Conservation (phyloP, 129 eudicot species). For the Chrysanthemum seticuspe region DNA sequence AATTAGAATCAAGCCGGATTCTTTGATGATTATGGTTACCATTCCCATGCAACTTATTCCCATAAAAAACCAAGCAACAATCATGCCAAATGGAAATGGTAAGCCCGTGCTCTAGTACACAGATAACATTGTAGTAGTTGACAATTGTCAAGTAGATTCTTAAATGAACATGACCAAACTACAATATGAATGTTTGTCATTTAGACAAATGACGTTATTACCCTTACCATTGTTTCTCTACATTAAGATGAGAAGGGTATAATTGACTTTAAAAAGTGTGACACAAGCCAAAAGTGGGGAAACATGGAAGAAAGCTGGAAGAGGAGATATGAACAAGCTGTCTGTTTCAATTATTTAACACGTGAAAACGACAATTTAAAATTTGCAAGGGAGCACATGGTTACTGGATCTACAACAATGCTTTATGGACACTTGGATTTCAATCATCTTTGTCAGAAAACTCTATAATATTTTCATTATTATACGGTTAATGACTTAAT, state of each 20-base stretch:
- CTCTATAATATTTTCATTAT: not conserved
- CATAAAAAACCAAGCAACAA: not conserved
- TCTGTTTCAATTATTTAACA: conserved; percentile 26
- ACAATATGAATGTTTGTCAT: conserved; percentile 13
- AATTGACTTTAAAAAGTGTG: conserved; percentile 14
- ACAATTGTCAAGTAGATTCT: conserved; percentile 14
- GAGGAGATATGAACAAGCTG: conserved; percentile 31
- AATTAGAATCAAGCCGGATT: not conserved
- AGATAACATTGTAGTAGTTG: conserved; percentile 22
- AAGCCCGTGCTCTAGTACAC: conserved; percentile 5
- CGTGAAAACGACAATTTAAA: conserved; percentile 34
- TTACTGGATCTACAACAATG: conserved; percentile 24
- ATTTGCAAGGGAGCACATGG: conserved; percentile 29
- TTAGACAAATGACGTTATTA: conserved; percentile 18
- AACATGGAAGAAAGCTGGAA: conserved; percentile 42
- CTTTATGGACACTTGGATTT: conserved; percentile 14
- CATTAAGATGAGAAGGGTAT: conserved; percentile 17
- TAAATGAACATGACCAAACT: conserved; percentile 1
- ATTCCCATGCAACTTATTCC: not conserved
- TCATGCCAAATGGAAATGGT: not conserved
- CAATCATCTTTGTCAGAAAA: conserved; percentile 3
- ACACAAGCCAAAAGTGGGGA: conserved; percentile 24
- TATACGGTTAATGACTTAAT: not conserved
- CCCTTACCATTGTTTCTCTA: conserved; percentile 13
- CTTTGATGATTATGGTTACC: not conserved